Evolutionary conservation across 2,329 filamentous ascomycete genomes (phyloP), one percentile per base, ranked within the genome.

Genomic region (Tolypocladium ovalisporum): DNA sequence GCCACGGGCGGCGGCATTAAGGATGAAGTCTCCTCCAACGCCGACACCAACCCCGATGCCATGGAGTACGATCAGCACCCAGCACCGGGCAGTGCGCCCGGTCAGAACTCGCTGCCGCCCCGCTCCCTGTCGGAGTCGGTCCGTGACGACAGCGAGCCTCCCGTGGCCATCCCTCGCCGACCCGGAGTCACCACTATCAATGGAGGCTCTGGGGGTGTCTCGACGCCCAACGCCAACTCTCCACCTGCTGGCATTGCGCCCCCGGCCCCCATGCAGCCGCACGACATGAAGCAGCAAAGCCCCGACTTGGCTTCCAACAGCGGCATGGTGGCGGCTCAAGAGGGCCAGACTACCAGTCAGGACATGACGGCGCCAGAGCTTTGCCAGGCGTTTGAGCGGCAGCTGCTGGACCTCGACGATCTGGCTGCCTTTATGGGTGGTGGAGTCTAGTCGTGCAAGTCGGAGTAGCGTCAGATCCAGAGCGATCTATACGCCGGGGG

Each of bases 361-460:
- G 81, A 84, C 60, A 84, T 84, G 79, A 83, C 80, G 2, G 78
- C 80, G 0, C 75, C 77, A 6, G 81, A 84, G 65, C 72, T 84
- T 19, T 84, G 82, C 64, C 70, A 73, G 17, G 81, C 81, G 0
- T 84, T 84, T 63, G 82, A 84, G 70, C 73, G 80, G 36, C 81
- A 84, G 67, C 73, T 84, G 1, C 71, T 84, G 13, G 81, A 84
- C 65, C 72, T 84, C 8, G 81, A 84, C 60, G 81, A 84, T 63
- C 75, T 84, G 13, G 81, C 81, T 36, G 81, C 81, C 3, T 84
- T 84, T 56, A 84, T 84, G 81, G 81, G 81, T 24, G 81, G 81
- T 24, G 81, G 81, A 59, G 81, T 84, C 60, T 84, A 36, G 54
- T 36, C 40, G 15, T 24, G 9, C 3, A 17, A n/a, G n/a, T 22